A percentile compares a stretch with the other conserved stretches of the same genome.
Conservation (phyloP, 192 early-diverging fungal genomes). For the Coemansia pectinata region DNA sequence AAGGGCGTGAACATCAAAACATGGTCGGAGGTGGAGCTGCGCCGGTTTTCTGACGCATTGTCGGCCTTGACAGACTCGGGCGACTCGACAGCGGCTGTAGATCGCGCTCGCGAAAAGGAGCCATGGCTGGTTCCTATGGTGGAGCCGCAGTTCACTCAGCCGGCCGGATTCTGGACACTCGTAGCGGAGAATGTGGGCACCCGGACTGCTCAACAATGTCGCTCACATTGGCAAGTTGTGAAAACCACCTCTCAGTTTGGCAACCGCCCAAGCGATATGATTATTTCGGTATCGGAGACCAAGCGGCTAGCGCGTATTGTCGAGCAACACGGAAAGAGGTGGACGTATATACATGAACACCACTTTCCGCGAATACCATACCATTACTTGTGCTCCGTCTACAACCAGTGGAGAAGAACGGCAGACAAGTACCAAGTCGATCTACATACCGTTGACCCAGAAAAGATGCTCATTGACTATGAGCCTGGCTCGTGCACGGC, state of each 20-base stretch:
- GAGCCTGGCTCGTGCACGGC: not conserved
- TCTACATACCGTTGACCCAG: constrained; percentile 4
- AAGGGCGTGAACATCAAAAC: not conserved
- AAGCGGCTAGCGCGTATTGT: not conserved
- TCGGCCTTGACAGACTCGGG: not conserved
- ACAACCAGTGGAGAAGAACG: not conserved
- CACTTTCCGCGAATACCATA: not conserved
- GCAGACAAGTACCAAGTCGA: constrained; percentile 6
- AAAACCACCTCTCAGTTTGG: not conserved
- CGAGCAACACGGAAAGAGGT: not conserved
- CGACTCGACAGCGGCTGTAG: not conserved
- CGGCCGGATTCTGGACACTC: constrained; percentile 6
- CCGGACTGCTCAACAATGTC: constrained; percentile 9
- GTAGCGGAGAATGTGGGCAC: constrained; percentile 8
- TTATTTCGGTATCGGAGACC: constrained; percentile 1
- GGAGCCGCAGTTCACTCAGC: not conserved
- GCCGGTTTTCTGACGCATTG: not conserved
- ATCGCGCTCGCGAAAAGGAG: not conserved
- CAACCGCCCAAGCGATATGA: not conserved
- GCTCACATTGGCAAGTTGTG: not conserved
- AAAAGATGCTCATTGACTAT: constrained; percentile 8
- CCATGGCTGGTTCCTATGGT: constrained; percentile 12
- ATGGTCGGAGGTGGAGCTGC: constrained; percentile 4
- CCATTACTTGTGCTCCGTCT: not conserved
- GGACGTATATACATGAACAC: not conserved